phyloP scores from a whole-genome alignment of 495 filamentous ascomycete genomes.

The Clavariopsis aquatica region DNA sequence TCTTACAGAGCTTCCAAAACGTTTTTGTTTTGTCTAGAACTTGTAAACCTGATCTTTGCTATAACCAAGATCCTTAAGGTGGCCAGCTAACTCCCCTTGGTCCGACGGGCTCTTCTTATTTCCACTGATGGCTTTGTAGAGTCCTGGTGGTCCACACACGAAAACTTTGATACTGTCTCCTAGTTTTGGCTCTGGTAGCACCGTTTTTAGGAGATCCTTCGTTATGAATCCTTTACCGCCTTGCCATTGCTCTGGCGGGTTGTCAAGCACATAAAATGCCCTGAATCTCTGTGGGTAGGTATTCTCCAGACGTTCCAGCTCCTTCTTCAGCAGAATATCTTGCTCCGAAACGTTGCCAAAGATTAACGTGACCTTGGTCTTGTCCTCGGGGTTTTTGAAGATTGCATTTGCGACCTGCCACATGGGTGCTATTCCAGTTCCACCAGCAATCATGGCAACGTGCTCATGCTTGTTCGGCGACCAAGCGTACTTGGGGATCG shows the following conservation, averaged over 20 bases:
- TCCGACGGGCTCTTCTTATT: constrained; percentile 84
- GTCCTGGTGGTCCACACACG: constrained; percentile 81
- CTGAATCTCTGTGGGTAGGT: constrained; percentile 90
- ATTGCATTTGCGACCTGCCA: constrained; percentile 85
- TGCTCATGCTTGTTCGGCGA: constrained; percentile 90
- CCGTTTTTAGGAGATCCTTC: constrained; percentile 89
- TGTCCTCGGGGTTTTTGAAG: constrained; percentile 93
- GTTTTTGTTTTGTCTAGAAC: constrained; percentile 63
- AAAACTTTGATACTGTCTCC: constrained; percentile 90
- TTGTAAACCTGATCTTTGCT: constrained; percentile 94
- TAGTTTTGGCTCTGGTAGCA: constrained; percentile 82
- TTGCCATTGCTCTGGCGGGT: constrained; percentile 78
- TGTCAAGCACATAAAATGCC: constrained; percentile 85
- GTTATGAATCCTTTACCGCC: constrained; percentile 74
- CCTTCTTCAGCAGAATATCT: constrained; percentile 84
- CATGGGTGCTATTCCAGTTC: constrained; percentile 93
- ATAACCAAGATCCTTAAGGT: constrained; percentile 90
- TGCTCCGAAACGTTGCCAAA: constrained; percentile 85
- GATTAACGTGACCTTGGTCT: constrained; percentile 92
- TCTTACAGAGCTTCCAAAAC: constrained; percentile 5
- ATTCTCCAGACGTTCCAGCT: constrained; percentile 82
- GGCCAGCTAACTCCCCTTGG: constrained; percentile 84
- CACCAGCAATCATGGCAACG: constrained; percentile 88
- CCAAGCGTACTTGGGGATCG: constrained; percentile 93
- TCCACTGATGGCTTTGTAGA: constrained; percentile 93